Base-by-base conservation (phyloP, 2,329 filamentous ascomycete genomes). In the Beauveria asiatica region DNA sequence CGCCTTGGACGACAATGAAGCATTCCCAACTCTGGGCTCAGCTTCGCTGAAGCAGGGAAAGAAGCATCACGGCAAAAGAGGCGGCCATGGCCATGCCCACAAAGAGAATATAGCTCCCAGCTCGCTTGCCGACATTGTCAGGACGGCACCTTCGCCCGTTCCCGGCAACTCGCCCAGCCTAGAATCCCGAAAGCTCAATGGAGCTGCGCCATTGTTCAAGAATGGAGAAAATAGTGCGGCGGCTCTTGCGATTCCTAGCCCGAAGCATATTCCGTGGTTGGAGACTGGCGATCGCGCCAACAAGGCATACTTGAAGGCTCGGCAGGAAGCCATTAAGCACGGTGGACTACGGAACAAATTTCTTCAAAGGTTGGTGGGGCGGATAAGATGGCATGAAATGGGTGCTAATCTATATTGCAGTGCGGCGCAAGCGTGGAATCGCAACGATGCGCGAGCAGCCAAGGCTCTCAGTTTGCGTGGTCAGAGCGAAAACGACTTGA, bases 361-460 rank as follows among this genome's bases (percentile, higher is more conserved):
- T 68, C 76, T 99, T 59, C 93, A 97, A 74, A 96, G 90, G 90
- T 93, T 76, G 68, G 76, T 71, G 17, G 17, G 5, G 13, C 27
- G n/a, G 42, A 5, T n/a, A 11, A 33, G 11, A n/a, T n/a, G 17
- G 11, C 10, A 25, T 27, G 5, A 7, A 2, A 16, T 46, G 50
- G 17, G 25, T 44, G 27, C 55, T 61, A 25, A 61, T 33, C 30
- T 1, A n/a, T 30, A 10, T 13, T 42, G 3, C 10, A 62, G 92
- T 73, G 94, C 94, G 65, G 93, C 93, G 9, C 93, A 97, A 80
- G 94, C 94, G 23, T 99, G 94, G 93, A 97, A 97, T 72, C 89
- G 94, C 61, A 97, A 97, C 69, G 94, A 99, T 72, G 93, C 94
- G 45, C 87, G 94, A 63, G 93, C 94, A 19, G 94, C 94, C 62